A percentile compares a stretch with the other conserved stretches of the same genome.
Conservation (phyloP, 2,329 filamentous ascomycete genomes). For the Calonectria montana region DNA sequence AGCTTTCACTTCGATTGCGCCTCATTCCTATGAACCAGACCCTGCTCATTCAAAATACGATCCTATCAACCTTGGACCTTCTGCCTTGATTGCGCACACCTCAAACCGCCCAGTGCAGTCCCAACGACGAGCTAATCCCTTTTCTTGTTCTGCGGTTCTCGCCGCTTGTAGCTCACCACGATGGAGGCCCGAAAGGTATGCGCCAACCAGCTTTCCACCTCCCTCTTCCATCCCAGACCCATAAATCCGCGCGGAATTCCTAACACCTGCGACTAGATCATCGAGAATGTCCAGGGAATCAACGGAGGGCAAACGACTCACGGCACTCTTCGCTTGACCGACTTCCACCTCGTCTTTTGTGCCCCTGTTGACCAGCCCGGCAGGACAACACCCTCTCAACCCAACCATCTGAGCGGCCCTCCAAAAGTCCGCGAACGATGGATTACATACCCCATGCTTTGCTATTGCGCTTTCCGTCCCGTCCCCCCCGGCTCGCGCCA, state of each 20-base stretch:
- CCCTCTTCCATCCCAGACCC: not conserved
- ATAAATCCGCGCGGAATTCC: slow-evolving; percentile 9
- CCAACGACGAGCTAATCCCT: not conserved
- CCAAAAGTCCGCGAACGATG: slow-evolving; percentile 75
- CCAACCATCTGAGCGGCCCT: slow-evolving; percentile 36
- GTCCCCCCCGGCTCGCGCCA: slow-evolving; percentile 76
- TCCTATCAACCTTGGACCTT: not conserved
- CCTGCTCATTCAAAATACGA: not conserved
- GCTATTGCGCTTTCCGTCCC: slow-evolving; percentile 81
- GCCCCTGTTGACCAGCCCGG: slow-evolving; percentile 51
- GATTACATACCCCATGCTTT: slow-evolving; percentile 95
- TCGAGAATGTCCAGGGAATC: slow-evolving; percentile 71
- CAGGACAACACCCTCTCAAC: slow-evolving; percentile 24
- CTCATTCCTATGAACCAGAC: not conserved
- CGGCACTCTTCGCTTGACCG: slow-evolving; percentile 70
- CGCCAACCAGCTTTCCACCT: slow-evolving; percentile 13
- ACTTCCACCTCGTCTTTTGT: slow-evolving; percentile 70
- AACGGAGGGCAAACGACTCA: slow-evolving; percentile 67
- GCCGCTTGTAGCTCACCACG: slow-evolving; percentile 19
- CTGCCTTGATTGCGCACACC: not conserved
- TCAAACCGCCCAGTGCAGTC: not conserved
- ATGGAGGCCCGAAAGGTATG: slow-evolving; percentile 58
- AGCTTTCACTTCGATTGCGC: slow-evolving; percentile 17
- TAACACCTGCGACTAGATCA: slow-evolving; percentile 49
- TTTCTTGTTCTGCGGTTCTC: slow-evolving; percentile 5